These are phyloP conservation scores for Leccinum idahoense DNA, from an alignment of 1,284 basidiomycete genomes.

Conservation along the genomic window DNA sequence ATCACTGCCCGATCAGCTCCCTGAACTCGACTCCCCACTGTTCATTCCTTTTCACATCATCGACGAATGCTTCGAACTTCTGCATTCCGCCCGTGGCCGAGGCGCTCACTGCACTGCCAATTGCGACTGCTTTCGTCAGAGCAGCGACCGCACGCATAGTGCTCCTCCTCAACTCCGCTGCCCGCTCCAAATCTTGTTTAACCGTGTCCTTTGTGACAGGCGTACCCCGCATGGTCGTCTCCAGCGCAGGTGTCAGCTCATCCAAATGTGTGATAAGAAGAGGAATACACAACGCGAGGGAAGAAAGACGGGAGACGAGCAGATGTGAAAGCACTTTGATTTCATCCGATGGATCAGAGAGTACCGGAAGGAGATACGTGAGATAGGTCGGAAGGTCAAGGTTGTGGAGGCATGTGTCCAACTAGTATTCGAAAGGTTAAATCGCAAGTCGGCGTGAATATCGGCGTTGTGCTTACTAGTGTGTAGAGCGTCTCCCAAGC, in stretches of 20 bases:
- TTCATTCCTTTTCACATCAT: slow-evolving; percentile 56
- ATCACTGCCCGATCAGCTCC: slow-evolving; percentile 41
- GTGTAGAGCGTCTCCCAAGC: slow-evolving; percentile 98
- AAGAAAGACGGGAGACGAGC: slow-evolving; percentile 87
- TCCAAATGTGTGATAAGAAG: slow-evolving; percentile 65
- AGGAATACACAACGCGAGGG: slow-evolving; percentile 47
- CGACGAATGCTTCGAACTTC: slow-evolving; percentile 74
- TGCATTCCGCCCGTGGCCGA: slow-evolving; percentile 34
- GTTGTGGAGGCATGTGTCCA: slow-evolving; percentile 85
- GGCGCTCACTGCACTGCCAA: slow-evolving; percentile 51
- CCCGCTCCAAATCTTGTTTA: slow-evolving; percentile 94
- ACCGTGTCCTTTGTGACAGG: slow-evolving; percentile 91
- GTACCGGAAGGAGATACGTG: slow-evolving; percentile 74
- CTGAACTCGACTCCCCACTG: slow-evolving; percentile 67
- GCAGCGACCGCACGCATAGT: slow-evolving; percentile 83
- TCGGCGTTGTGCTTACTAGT: slow-evolving; percentile 46
- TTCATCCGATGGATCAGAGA: slow-evolving; percentile 89
- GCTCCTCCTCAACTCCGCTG: slow-evolving; percentile 86
- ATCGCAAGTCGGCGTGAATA: not conserved
- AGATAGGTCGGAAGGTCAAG: slow-evolving; percentile 86
- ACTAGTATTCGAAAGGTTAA: slow-evolving; percentile 37
- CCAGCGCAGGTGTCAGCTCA: slow-evolving; percentile 77
- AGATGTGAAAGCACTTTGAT: slow-evolving; percentile 97
- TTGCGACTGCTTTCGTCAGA: slow-evolving; percentile 64
- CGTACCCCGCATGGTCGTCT: slow-evolving; percentile 87